Evolutionary conservation across 805 yeast genomes (phyloP).

Genomic region (Saccharomycopsis malanga): DNA sequence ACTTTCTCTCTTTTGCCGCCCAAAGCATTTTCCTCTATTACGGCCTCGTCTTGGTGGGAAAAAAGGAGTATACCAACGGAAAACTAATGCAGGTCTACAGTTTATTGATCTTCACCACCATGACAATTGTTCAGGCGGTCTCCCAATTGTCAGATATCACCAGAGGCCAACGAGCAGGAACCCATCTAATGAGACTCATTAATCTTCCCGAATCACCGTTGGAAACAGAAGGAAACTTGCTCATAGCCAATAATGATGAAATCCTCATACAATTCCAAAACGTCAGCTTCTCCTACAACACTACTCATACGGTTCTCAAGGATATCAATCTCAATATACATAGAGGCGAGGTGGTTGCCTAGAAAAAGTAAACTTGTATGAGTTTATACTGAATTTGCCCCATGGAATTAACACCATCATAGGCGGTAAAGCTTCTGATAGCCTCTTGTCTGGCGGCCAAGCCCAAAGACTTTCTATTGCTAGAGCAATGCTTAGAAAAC

Average conservation of each 20-base stretch:
- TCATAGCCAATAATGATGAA: slow-evolving; percentile 22
- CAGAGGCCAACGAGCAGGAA: slow-evolving; percentile 71
- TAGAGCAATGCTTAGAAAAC: slow-evolving; percentile 64
- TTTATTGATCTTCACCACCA: slow-evolving; percentile 64
- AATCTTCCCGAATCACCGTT: neutral
- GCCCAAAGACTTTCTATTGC: slow-evolving; percentile 80
- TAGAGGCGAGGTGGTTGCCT: slow-evolving; percentile 38
- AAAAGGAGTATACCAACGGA: slow-evolving; percentile 42
- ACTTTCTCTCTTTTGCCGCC: slow-evolving; percentile 47
- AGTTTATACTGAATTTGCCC: slow-evolving; percentile 43
- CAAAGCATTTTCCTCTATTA: slow-evolving; percentile 73
- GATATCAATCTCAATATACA: slow-evolving; percentile 38
- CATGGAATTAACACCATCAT: slow-evolving; percentile 54
- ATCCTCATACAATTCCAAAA: slow-evolving; percentile 35
- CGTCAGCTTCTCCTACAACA: slow-evolving; percentile 36
- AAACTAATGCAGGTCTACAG: slow-evolving; percentile 64
- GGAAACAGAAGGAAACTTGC: neutral
- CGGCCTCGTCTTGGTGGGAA: slow-evolving; percentile 67
- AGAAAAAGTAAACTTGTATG: slow-evolving; percentile 41
- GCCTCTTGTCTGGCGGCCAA: slow-evolving; percentile 80
- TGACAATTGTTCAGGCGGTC: slow-evolving; percentile 53
- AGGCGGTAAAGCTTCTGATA: slow-evolving; percentile 30
- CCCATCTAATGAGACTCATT: slow-evolving; percentile 31
- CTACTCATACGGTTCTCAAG: slow-evolving; percentile 30
- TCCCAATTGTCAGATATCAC: slow-evolving; percentile 70